phyloP scores from a whole-genome alignment of 805 yeast genomes.

The Candida awuae region DNA sequence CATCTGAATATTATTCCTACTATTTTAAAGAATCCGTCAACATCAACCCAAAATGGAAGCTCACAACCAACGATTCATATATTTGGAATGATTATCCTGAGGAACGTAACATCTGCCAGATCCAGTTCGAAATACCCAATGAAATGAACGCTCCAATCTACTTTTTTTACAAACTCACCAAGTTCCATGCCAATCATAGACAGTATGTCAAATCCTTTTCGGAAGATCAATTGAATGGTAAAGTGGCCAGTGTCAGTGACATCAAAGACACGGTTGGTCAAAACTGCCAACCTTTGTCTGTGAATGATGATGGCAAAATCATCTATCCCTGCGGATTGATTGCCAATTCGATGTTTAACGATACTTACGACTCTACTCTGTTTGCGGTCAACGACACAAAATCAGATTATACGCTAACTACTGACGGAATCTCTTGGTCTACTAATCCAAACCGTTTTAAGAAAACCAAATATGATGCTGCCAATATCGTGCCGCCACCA shows the following conservation, averaged over 20 bases:
- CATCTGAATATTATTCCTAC: conserved; percentile 45
- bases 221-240: conserved; percentile 72
- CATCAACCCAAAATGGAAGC: conserved; percentile 59
- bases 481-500: conserved; percentile 74
- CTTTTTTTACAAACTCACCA: conserved; percentile 74
- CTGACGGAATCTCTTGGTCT: conserved; percentile 71
- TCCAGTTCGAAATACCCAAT: conserved; percentile 69
- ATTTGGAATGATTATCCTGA: conserved; percentile 36
- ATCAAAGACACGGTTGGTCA: conserved; percentile 48
- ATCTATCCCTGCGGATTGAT: conserved; percentile 79
- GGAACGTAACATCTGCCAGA: conserved; percentile 48
- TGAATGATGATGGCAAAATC: conserved; percentile 38
- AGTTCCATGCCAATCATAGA: conserved; percentile 90
- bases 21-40: conserved; percentile 43
- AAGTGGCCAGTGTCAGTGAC: conserved; percentile 44
- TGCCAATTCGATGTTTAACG: conserved; percentile 75
- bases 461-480: conserved; percentile 50
- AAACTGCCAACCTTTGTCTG: conserved; percentile 58
- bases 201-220: conserved; percentile 85
- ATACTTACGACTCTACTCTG: conserved; percentile 48
- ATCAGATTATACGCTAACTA: too few relatives aligned
- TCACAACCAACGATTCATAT: conserved; percentile 34
- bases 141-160: conserved; percentile 67
- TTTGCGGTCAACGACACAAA: conserved; percentile 38
- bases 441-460: conserved; percentile 57